These are phyloP conservation scores for Colletotrichum sp. DNA, from an alignment of 2,329 filamentous ascomycete species.

Conservation along the genomic window DNA sequence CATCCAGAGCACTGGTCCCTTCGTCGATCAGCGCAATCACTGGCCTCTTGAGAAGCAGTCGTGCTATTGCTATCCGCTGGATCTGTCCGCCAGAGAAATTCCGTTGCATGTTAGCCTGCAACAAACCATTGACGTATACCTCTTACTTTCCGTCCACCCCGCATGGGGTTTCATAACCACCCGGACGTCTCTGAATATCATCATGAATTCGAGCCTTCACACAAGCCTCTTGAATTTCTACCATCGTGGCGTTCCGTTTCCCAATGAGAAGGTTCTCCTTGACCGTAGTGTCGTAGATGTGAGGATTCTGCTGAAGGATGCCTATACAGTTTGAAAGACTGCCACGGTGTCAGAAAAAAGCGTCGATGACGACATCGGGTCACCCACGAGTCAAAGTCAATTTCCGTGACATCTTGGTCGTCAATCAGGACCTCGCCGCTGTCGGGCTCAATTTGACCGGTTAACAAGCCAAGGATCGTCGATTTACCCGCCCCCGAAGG, in stretches of 20 bases:
- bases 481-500: background rate
- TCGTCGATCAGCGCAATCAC: background rate
- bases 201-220: background rate
- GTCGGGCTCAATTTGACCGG: background rate
- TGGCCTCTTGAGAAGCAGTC: background rate
- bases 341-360: background rate
- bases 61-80: background rate
- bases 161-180: background rate
- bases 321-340: background rate
- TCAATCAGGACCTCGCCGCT: background rate
- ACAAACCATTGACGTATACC: background rate
- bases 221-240: background rate
- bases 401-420: background rate
- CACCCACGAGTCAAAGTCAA: background rate
- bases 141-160: background rate
- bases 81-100: background rate
- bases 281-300: background rate
- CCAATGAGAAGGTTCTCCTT: background rate
- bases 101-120: background rate
- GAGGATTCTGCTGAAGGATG: background rate
- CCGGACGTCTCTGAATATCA: background rate
- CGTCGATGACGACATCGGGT: rapidly evolving
- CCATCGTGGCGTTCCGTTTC: background rate
- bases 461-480: background rate
- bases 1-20: background rate